Conservation (phyloP, 169 alveolate species). For the Amoebophrya sp. region DNA sequence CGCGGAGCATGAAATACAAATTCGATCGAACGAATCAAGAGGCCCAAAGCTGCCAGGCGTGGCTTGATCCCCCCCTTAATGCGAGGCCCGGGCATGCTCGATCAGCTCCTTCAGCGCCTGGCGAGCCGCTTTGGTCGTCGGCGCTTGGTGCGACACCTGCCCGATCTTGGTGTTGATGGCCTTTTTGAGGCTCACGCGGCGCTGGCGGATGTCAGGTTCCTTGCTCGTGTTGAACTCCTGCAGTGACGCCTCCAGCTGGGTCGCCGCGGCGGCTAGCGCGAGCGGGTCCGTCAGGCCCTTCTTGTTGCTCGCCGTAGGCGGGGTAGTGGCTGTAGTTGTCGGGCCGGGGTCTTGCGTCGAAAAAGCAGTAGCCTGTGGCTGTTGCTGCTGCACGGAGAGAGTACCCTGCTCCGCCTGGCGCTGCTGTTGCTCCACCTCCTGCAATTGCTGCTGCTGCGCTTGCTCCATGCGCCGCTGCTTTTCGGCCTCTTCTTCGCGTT, state of each 20-base stretch:
- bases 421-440: not conserved
- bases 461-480: not conserved
- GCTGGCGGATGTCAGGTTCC: not conserved
- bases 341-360: too few relatives aligned
- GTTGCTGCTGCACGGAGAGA: not conserved
- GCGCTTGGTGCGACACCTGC: not conserved
- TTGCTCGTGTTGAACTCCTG: not conserved
- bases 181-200: not conserved
- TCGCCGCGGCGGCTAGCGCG: not conserved
- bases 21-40: too few relatives aligned
- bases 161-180: not conserved
- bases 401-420: not conserved
- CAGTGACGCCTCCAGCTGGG: too few relatives aligned
- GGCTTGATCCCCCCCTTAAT: too few relatives aligned
- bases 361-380: not conserved
- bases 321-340: too few relatives aligned
- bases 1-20: too few relatives aligned
- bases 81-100: not conserved
- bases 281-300: not conserved
- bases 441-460: not conserved
- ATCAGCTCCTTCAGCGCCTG: not conserved
- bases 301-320: not conserved
- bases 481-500: not conserved
- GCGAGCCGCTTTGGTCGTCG: not conserved
- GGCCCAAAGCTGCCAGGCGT: too few relatives aligned